Evolutionary conservation across 371 early-diverging fungal genomes (phyloP), one percentile per base, ranked within the genome.

Genomic region (Mucor circinelloides): DNA sequence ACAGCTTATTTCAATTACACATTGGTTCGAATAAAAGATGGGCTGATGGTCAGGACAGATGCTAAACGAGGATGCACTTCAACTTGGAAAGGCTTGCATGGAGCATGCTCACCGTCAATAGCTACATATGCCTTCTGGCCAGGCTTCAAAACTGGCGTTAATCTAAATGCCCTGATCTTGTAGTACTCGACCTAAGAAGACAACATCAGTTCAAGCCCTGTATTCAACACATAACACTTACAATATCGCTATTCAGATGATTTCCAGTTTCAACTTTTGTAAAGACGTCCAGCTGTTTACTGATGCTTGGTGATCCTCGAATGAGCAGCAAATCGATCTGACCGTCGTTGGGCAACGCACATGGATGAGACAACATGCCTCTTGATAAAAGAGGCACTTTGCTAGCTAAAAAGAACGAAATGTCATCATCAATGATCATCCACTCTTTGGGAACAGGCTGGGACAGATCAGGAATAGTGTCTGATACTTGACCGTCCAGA

Each of bases 81-180:
- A 4, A 86, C 85, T 62, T 89, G 89, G 65, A 86, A 85, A 2
- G 86, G 79, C 28, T 77, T 77, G 21, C 72, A 73, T 12, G 85
- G 85, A 32, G 83, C 81, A 59, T 83, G 86, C 54, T 89, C 87
- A 8, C 89, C 89, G 68, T 89, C 89, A 58, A 89, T 81, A 6
- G 87, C 79, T 6, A 89, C 78, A 57, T 79, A 87, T 1, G 81
- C 78, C 15, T 72, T 66, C 54, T 76, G 66, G 9, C 73, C 75
- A 2, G 73, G 58, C 13, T 66, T 68, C 19, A 69, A 59, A 23
- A 75, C 68, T 0, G 89, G 89, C 4, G 71, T 78, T 21, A 89
- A 61, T 15, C 89, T 74, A 69, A 84, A 86, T 5, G 87, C 87
- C 46, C 81, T 81, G 31, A 89, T 70, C 59, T 89, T 89, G 68